phyloP scores from a whole-genome alignment of 2,329 filamentous ascomycete species.

The Sphaerulina musiva region DNA sequence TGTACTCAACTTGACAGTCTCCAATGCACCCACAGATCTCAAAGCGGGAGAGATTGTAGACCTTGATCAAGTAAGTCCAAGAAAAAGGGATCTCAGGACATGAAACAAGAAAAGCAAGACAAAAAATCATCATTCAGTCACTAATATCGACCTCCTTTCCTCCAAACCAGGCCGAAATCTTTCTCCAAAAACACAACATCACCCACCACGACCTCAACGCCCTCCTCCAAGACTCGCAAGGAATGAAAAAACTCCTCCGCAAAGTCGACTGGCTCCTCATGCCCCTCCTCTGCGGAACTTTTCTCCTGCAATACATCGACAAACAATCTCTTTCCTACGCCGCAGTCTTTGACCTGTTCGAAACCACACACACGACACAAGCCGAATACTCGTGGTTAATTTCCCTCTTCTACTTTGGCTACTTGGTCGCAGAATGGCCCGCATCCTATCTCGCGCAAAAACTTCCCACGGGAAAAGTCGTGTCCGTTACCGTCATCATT shows the following conservation, averaged over 20 bases:
- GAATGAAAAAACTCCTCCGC: slow-evolving; percentile 33
- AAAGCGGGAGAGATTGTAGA: slow-evolving; percentile 33
- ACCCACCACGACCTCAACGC: slow-evolving; percentile 39
- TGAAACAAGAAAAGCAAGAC: too few species aligned
- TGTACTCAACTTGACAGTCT: slow-evolving; percentile 7
- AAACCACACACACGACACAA: slow-evolving; percentile 43
- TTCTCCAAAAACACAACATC: slow-evolving; percentile 46
- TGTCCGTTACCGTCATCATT: slow-evolving; percentile 45
- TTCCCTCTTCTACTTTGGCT: slow-evolving; percentile 51
- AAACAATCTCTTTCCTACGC: slow-evolving; percentile 49
- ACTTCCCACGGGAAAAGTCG: slow-evolving; percentile 32
- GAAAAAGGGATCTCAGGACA: too few species aligned
- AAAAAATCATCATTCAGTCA: too few species aligned
- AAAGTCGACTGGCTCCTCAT: slow-evolving; percentile 48
- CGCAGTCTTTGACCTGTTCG: slow-evolving; percentile 52
- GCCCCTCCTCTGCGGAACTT: slow-evolving; percentile 48
- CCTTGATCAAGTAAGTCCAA: slow-evolving; percentile 38
- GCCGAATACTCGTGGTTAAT: slow-evolving; percentile 51
- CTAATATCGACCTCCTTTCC: too few species aligned
- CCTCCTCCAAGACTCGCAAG: slow-evolving; percentile 40
- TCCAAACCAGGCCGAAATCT: slow-evolving; percentile 37
- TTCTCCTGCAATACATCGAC: slow-evolving; percentile 41
- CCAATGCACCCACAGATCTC: slow-evolving; percentile 17
- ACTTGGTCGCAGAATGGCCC: slow-evolving; percentile 25
- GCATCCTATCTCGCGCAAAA: slow-evolving; percentile 30